Percentiles rank a stretch among this genome's conserved stretches.
phyloP scores from a whole-genome alignment of 441 rosid species.

The Isatis lusitanica region DNA sequence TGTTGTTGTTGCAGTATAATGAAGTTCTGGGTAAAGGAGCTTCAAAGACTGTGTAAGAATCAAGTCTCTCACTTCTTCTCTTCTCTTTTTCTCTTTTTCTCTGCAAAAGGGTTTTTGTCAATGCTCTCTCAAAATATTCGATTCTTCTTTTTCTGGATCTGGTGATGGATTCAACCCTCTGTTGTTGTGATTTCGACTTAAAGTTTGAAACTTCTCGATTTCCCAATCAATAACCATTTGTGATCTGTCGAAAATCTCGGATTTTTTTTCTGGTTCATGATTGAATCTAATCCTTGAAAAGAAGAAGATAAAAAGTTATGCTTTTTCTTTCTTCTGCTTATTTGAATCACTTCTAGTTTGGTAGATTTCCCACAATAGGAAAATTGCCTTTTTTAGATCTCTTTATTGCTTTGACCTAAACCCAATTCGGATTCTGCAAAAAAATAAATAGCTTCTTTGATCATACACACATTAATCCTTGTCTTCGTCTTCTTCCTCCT shows the following conservation, averaged over 20 bases:
- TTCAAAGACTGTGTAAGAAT: slow-evolving; percentile 85
- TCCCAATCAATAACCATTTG: slow-evolving; percentile 28
- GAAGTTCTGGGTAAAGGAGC: slow-evolving; percentile 97
- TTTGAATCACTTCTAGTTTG: slow-evolving; percentile 20
- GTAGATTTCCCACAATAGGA: slow-evolving; percentile 3
- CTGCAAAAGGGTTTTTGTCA: not conserved
- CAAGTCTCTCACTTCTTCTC: slow-evolving; percentile 5
- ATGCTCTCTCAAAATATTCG: not conserved
- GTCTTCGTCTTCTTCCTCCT: not conserved
- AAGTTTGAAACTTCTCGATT: slow-evolving; percentile 21
- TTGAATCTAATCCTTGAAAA: slow-evolving; percentile 11
- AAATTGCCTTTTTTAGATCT: slow-evolving; percentile 26
- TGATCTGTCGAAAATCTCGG: slow-evolving; percentile 13
- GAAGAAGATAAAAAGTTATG: not conserved
- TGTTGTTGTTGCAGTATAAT: slow-evolving; percentile 64
- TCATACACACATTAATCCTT: slow-evolving; percentile 17
- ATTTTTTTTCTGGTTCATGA: not conserved
- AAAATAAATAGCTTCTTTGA: not conserved
- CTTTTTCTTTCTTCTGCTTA: not conserved
- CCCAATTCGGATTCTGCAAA: slow-evolving; percentile 15
- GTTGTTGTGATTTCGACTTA: slow-evolving; percentile 3
- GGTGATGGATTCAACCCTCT: not conserved
- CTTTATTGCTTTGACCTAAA: slow-evolving; percentile 16
- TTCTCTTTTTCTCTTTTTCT: not conserved
- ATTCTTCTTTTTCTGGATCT: slow-evolving; percentile 24